These are phyloP conservation scores for Fragaria vesca DNA, from an alignment of 306 rosid genomes.

Conservation along the genomic window DNA sequence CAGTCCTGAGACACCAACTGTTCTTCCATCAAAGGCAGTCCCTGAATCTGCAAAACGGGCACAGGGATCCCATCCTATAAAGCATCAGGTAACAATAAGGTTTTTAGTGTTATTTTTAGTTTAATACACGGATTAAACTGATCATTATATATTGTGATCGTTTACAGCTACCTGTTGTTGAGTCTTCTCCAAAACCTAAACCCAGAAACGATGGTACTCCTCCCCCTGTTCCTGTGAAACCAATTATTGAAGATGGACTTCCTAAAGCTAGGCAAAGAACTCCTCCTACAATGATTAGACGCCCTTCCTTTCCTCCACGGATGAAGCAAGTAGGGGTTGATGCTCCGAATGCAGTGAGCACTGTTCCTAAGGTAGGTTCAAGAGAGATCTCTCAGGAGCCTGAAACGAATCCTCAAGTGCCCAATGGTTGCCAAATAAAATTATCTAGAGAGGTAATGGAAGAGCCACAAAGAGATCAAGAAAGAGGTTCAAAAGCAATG, in stretches of 20 bases:
- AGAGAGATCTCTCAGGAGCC: conserved; percentile 49
- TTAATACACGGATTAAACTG: neutral
- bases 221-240: conserved; percentile 54
- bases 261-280: conserved; percentile 71
- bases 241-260: conserved; percentile 67
- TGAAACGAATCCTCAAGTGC: conserved; percentile 46
- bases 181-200: conserved; percentile 63
- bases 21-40: conserved; percentile 43
- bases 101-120: conserved; percentile 13
- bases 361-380: conserved; percentile 39
- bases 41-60: conserved; percentile 60
- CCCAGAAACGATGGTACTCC: conserved; percentile 62
- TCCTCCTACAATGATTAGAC: conserved; percentile 66
- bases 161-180: conserved; percentile 55
- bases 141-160: conserved; percentile 10
- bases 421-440: conserved; percentile 41
- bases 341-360: conserved; percentile 43
- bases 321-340: conserved; percentile 62
- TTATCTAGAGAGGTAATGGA: conserved; percentile 38
- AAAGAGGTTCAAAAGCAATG: conserved; percentile 61
- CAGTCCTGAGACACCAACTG: conserved; percentile 51
- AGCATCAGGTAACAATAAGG: conserved; percentile 61
- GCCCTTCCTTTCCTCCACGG: conserved; percentile 58
- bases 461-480: conserved; percentile 49
- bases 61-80: conserved; percentile 53